Conservation (phyloP, 306 rosid species). For the Canavalia gladiata region DNA sequence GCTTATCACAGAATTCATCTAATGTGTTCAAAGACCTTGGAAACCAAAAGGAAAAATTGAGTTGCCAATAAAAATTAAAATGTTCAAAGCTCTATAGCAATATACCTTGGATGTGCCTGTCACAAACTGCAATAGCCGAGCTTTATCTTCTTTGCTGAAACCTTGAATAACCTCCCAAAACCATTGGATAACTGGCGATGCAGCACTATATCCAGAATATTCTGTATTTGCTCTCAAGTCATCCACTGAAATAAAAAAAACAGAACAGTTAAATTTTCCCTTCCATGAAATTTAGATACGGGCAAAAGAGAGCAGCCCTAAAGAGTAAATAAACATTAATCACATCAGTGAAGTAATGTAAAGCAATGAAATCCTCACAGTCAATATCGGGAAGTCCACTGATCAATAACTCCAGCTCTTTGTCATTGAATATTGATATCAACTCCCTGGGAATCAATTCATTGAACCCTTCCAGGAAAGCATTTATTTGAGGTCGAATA, state of each 20-base stretch:
- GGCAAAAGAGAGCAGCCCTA: neutral
- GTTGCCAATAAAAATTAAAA: slow-evolving; percentile 8
- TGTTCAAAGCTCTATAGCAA: slow-evolving; percentile 32
- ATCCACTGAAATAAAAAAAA: slow-evolving; percentile 80
- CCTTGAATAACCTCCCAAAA: slow-evolving; percentile 97
- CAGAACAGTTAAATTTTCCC: slow-evolving; percentile 37
- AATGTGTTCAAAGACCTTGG: slow-evolving; percentile 13
- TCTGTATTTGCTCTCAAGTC: slow-evolving; percentile 98
- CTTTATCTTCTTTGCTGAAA: slow-evolving; percentile 97
- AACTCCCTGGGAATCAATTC: slow-evolving; percentile 79
- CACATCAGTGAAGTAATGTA: slow-evolving; percentile 13
- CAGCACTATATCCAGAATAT: slow-evolving; percentile 95
- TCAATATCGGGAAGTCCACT: slow-evolving; percentile 99
- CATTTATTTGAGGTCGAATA: slow-evolving; percentile 97
- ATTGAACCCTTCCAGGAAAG: slow-evolving; percentile 88
- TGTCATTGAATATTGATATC: slow-evolving; percentile 93
- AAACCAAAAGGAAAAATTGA: neutral
- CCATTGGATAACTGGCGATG: slow-evolving; percentile 93
- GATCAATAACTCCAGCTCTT: slow-evolving; percentile 92
- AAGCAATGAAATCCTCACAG: slow-evolving; percentile 62
- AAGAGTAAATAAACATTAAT: slow-evolving; percentile 11
- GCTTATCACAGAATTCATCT: neutral
- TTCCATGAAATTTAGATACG: slow-evolving; percentile 16
- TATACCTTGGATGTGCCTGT: slow-evolving; percentile 99
- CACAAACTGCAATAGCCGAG: slow-evolving; percentile 97